Evolutionary conservation across 2,329 filamentous ascomycete species (phyloP), one percentile per base, ranked within the genome.

Genomic region (Alternaria alternata): DNA sequence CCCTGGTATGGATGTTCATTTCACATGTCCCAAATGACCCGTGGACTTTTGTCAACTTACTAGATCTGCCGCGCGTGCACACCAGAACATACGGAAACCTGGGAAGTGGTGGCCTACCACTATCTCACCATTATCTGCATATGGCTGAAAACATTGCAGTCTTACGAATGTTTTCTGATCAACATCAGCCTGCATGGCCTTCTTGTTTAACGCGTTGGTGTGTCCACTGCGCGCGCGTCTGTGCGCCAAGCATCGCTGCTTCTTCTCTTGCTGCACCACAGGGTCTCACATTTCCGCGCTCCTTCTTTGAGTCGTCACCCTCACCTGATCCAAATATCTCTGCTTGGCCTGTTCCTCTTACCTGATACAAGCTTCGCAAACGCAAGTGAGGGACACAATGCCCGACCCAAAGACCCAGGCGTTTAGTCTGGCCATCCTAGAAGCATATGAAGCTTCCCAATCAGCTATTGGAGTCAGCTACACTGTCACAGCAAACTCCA

Each of bases 1-100:
- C 34, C 7, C 6, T 8, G 14, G 34, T 38, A 38, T 38, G 14
- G 2, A 14, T n/a, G 34, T 7, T 38, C 0, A 8, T 4, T 38
- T 9, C 36, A 5, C 32, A 34, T 12, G 12, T 5, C 32, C 5
- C 32, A 12, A 34, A 34, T 0, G 32, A 12, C 14, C 32, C 6
- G 5, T 36, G 14, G 14, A 4, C 32, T 16, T 3, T 7, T 7
- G 14, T 16, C 5, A 0, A 36, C 32, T 36, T 36, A 36, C 5
- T 0, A 16, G 12, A 14, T 36, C 32, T 36, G 2, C 12, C 32
- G 0, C 32, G 0, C 32, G 32, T 36, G 32, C 32, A 36, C 32
- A 36, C 1, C 5, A 36, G 32, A 16, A 36, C 0, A 16, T 0
- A 7, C 1, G 14, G 14, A 36, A 14, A 36, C 12, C 0, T 16